Evolutionary conservation across 2,329 filamentous ascomycete species (phyloP), one percentile per base, ranked within the genome.

Genomic region (Hypoxylon sp.): DNA sequence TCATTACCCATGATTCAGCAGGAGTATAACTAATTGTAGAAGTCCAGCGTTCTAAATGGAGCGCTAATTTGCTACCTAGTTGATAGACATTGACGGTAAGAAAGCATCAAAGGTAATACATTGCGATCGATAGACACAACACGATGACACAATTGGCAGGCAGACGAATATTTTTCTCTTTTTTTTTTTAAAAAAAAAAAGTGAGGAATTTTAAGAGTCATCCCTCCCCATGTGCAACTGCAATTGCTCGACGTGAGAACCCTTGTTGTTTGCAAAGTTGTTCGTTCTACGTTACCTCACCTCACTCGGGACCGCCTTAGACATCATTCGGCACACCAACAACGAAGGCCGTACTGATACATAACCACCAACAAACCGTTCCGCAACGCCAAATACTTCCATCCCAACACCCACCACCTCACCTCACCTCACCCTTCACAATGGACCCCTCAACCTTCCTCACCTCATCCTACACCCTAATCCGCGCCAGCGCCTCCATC

Each of bases 91-190:
- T 34, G 38, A 48, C 34, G 38, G 17, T n/a, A 14, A 59, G 19
- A 49, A 49, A 51, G 11, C 13, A 17, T 41, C 11, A 23, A 11
- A 68, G 73, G 74, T 61, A 75, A 65, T n/a, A 73, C 45, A 70
- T 72, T 74, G 73, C 72, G 73, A 75, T 76, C 74, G 71, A 76
- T 75, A 74, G 64, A 32, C 10, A 62, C 23, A 6, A 5, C n/a
- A 30, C 19, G 53, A 65, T 52, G 53, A 41, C 45, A 43, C 41
- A 62, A 60, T 58, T 62, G 53, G 17, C 5, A 6, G 32, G 11
- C 4, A 1, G 32, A 23, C 10, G 14, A 36, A 17, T 58, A 65
- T 49, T 13, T 48, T n/a, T n/a, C n/a, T n/a, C n/a, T n/a, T n/a
- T n/a, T n/a, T n/a, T n/a, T n/a, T n/a, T n/a, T 61, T 38, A 63